Evolutionary conservation across 2,329 filamentous ascomycete genomes (phyloP), one percentile per base, ranked within the genome.

Genomic region (Clarireedia monteithiana): DNA sequence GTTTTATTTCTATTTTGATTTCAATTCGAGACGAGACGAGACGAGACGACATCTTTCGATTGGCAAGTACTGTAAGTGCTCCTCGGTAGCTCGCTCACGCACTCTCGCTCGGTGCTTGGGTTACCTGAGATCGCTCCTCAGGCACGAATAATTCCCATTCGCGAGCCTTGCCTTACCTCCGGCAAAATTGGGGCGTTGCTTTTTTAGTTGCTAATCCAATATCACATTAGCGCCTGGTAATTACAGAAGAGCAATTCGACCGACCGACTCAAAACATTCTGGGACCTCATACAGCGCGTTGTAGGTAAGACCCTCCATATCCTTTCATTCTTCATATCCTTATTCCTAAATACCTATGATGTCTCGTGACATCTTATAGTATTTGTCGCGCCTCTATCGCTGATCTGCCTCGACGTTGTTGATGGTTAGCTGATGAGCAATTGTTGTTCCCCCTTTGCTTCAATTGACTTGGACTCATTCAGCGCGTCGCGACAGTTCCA

Each of bases 301-400:
- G 60, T 69, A 69, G 67, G 68, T 70, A 67, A 69, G 67, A 68
- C 64, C 60, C 30, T 34, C 30, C 30, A 34, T 59, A 60, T 60
- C 58, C 51, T 51, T 56, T 50, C 46, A 50, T 55, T 50, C 45
- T 42, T 50, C 39, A 42, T 39, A 49, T 30, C 34, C 38, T 42
- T 50, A 55, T 55, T 48, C 26, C 49, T 49, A 48, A 39, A 24
- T 49, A 5, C 20, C 39, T 50, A 50, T 53, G 48, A 60, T 59
- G 52, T 50, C 55, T 55, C 64, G 57, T 60, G 46, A 55, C 50
- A 47, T 55, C 52, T 50, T 47, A 34, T 50, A 47, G 45, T 38
- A 55, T 44, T 42, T 50, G 24, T 48, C 49, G 52, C 52, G 52
- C 34, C 27, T 63, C 23, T 24, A 42, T 27, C 36, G 50, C 34